Evolutionary conservation across 192 early-diverging fungal genomes (phyloP).

Genomic region (Entophlyctis helioformis): DNA sequence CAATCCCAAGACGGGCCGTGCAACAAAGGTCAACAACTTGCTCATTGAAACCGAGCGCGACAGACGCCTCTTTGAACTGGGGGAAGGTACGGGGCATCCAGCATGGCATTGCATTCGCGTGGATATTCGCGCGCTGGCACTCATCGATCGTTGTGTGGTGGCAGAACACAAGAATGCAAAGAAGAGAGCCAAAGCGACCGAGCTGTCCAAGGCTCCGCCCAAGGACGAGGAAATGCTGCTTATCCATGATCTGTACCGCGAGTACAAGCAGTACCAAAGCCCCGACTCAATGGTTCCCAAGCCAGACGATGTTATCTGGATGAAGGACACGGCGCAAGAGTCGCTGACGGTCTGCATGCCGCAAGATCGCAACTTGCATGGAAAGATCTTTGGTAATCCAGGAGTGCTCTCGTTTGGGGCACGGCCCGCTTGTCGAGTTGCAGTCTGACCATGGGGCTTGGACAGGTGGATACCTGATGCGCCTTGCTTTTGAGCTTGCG

Average conservation of each 20-base stretch:
- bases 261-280: conserved; percentile 49
- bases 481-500: conserved; percentile 73
- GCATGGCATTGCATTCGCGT: no score
- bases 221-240: conserved; percentile 59
- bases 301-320: conserved; percentile 40
- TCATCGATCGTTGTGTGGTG: no score
- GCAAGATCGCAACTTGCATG: conserved; percentile 70
- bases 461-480: conserved; percentile 55
- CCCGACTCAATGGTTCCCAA: conserved; percentile 9
- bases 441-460: not conserved
- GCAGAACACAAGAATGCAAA: conserved; percentile 49
- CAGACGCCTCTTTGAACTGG: conserved; percentile 52
- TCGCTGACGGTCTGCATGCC: conserved; percentile 60
- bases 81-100: no score
- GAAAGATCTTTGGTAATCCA: conserved; percentile 68
- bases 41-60: conserved; percentile 61
- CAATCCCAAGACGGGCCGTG: conserved; percentile 55
- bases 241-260: conserved; percentile 64
- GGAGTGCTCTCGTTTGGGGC: conserved; percentile 4
- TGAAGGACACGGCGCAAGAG: conserved; percentile 66
- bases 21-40: conserved; percentile 63
- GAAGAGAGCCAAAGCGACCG: conserved; percentile 20
- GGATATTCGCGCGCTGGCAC: no score
- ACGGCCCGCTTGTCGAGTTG: not conserved
- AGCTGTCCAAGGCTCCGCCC: conserved; percentile 60